Evolutionary conservation across 768 basidiomycete genomes (phyloP), one percentile per base, ranked within the genome.

Genomic region (Sistotremastrum niveocremeum): DNA sequence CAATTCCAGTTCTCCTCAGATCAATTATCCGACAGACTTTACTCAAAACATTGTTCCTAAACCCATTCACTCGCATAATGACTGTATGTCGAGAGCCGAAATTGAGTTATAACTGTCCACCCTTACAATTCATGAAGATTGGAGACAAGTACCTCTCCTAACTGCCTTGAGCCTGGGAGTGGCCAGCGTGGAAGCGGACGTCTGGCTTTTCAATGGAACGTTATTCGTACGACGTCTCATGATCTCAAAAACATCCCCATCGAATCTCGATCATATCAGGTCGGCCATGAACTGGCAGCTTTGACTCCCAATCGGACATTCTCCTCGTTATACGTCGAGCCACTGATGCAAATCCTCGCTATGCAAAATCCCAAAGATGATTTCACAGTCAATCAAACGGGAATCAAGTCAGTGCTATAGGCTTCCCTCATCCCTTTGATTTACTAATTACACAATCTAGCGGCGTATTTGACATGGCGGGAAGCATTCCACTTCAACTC

Each of bases 1-100:
- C 48, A 46, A 53, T 6, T 57, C 65, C 32, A 64, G 70, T 46
- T 65, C 71, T 10, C 57, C 58, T 5, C 49, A 68, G 6, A 55
- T 72, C 43, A 57, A 56, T 11, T 73, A 70, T 54, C 70, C 72
- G 5, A 71, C 68, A 0, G 66, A 69, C 50, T 65, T 69, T 46
- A 72, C 73, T 2, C 70, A 71, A 52, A 57, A 59, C 45, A 65
- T 73, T 41, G 61, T 72, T 31, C 71, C 70, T 1, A 71, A 70
- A 52, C 45, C 49, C 4, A 71, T 74, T n/a, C 72, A 74, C 53
- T 73, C 73, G 0, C 72, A 76, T 52, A 75, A 76, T 50, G 72
- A 74, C 47, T 74, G 73, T 74, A 48, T 51, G 63, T 54, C 5
- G 12, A 7, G 3, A 33, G 35, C 7, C 29, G 11, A 41, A 39